A percentile compares a stretch with the other conserved stretches of the same genome.
These are phyloP conservation scores for Brassica hybrid DNA, from an alignment of 441 rosid species.

Conservation along the genomic window DNA sequence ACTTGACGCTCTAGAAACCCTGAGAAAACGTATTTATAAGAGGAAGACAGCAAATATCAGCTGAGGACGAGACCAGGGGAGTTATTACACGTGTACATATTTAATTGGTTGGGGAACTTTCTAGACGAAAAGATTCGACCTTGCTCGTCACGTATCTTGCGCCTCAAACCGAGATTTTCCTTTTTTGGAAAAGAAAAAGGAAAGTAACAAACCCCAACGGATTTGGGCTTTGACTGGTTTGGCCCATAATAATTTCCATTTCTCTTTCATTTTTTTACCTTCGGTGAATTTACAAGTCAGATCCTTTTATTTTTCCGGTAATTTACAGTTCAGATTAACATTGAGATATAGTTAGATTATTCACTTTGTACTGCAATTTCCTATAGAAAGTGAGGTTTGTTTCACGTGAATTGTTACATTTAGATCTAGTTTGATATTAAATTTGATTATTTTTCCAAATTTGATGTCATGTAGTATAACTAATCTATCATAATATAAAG, in stretches of 20 bases:
- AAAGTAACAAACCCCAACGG: background rate
- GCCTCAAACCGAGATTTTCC: constrained; percentile 7
- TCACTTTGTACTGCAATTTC: background rate
- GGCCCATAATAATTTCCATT: constrained; percentile 7
- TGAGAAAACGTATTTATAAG: constrained; percentile 3
- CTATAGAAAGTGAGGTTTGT: background rate
- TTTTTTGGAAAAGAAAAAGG: background rate
- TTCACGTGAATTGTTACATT: background rate
- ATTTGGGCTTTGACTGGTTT: constrained; percentile 18
- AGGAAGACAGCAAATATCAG: background rate
- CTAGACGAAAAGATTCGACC: constrained; percentile 9
- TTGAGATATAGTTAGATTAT: background rate
- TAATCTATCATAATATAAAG: background rate
- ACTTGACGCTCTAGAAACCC: too few relatives aligned
- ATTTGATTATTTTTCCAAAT: background rate
- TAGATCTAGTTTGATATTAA: background rate
- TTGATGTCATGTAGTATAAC: constrained; percentile 35
- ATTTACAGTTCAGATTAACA: background rate
- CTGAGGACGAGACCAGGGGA: background rate
- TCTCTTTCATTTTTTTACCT: background rate
- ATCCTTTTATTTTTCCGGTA: background rate
- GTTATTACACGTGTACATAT: background rate
- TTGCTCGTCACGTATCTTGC: constrained; percentile 30
- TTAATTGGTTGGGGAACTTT: constrained; percentile 13
- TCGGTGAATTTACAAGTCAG: background rate